Base-by-base conservation (phyloP, 345 rosid genomes). In the Boechera stricta region DNA sequence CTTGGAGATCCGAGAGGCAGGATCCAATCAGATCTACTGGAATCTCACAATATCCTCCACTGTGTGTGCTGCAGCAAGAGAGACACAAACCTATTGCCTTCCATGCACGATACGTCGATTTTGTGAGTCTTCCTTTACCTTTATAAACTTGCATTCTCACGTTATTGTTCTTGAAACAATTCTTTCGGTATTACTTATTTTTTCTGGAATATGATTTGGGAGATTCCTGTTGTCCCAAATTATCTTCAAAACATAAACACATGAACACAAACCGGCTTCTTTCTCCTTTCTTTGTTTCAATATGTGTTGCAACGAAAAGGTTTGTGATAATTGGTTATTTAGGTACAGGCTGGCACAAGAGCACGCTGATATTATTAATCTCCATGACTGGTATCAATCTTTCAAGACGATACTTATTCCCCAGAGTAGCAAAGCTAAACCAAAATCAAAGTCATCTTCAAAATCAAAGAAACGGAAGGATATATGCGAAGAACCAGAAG, bases 321-420 rank as follows among this genome's bases (percentile, higher is more conserved):
- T 35, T 29, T 69, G 32, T 71, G 64, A 53, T 53, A 39, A n/a
- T 26, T 76, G 54, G 26, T 44, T 29, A 7, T 55, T 0, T 32
- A 95, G 99, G 93, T 92, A 90, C 77, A 80, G 72, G 6, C 86
- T 92, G 28, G 87, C 89, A 62, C 96, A 89, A 81, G 98, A 92
- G 84, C 98, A 95, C 64, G 92, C 94, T 0, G 98, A 92, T 83
- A 86, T 88, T 77, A 83, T 92, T 54, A 95, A 95, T 81, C 86
- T 95, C 31, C 92, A 92, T 61, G 99, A 92, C 78, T 95, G 98
- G 99, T 91, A 92, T 64, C 91, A 88, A 74, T 88, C 97, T 57
- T 95, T 92, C 81, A 95, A 92, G 79, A 77, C 86, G 11, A 73
- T 89, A 32, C 80, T 81, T 66, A 64, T 76, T 71, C 64, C 79